Conservation (phyloP, 352 stramenopile genomes). For the Ophiocytium majus region DNA sequence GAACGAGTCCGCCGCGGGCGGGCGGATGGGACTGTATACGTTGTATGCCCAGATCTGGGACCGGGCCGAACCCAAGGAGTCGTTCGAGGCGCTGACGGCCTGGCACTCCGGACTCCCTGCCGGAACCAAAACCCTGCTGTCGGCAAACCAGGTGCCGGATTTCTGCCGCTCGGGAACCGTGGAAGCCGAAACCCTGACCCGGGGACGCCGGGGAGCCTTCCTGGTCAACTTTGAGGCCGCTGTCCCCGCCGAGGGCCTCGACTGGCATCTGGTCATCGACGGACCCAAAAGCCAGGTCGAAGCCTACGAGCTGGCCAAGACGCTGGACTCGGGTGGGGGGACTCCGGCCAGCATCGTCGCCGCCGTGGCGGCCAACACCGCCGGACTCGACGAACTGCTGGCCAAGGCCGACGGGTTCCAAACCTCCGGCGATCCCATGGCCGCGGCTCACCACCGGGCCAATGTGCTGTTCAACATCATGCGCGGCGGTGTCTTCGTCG, state of each 20-base stretch:
- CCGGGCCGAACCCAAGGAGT: background rate
- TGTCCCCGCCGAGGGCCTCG: background rate
- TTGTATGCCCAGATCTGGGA: background rate
- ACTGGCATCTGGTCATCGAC: background rate
- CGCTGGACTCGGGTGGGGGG: background rate
- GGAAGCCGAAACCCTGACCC: background rate
- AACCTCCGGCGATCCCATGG: background rate
- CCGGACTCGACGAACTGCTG: background rate
- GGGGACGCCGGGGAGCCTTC: background rate
- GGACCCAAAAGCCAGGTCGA: background rate
- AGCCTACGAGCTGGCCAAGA: background rate
- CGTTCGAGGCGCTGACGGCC: background rate
- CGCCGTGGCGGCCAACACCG: background rate
- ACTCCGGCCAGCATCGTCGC: background rate
- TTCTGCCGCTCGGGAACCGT: background rate
- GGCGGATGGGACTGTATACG: background rate
- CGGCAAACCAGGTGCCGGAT: background rate
- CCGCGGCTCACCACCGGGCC: background rate
- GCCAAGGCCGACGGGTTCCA: background rate
- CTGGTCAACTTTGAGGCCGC: background rate
- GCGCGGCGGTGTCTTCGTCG: background rate
- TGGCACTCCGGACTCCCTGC: background rate
- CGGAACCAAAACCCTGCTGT: background rate
- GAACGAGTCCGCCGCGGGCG: background rate
- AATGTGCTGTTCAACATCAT: slow-evolving; percentile 9